A percentile compares a stretch with the other conserved stretches of the same genome.
phyloP scores from a whole-genome alignment of 768 basidiomycete species.

The Gloeopeniophorella convolvens region DNA sequence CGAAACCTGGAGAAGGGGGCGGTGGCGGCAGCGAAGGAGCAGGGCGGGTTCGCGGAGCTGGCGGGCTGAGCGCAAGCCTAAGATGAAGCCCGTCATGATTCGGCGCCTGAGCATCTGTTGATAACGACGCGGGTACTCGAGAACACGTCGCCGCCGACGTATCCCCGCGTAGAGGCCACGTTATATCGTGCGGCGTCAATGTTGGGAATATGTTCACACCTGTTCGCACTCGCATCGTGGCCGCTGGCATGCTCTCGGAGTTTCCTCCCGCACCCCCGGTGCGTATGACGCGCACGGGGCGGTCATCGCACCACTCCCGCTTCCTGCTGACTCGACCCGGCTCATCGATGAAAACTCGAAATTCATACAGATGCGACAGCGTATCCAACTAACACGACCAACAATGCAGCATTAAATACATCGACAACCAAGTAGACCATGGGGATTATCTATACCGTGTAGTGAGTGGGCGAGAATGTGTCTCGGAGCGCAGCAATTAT shows the following conservation, averaged over 20 bases:
- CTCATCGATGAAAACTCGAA: too few relatives aligned
- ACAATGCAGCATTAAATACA: constrained; percentile 5
- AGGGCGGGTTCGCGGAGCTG: not conserved
- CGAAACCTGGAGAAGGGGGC: not conserved
- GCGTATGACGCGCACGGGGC: too few relatives aligned
- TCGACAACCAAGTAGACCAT: constrained; percentile 3
- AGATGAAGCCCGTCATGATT: constrained; percentile 3
- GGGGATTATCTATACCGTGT: not conserved
- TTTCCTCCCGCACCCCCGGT: too few relatives aligned
- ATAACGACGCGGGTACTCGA: not conserved
- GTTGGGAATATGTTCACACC: too few relatives aligned
- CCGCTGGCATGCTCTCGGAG: too few relatives aligned
- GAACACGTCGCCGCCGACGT: too few relatives aligned
- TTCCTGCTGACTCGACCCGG: too few relatives aligned
- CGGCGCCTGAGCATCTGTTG: not conserved
- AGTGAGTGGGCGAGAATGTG: constrained; percentile 3
- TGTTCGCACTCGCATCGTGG: too few relatives aligned
- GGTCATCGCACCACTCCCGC: too few relatives aligned
- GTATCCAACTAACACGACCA: not conserved
- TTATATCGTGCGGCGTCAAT: too few relatives aligned
- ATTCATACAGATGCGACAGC: not conserved
- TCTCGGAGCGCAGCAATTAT: not conserved
- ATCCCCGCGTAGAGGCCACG: too few relatives aligned
- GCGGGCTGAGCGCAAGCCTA: not conserved
- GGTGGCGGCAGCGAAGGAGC: not conserved